Conservation (phyloP, 805 yeast genomes). For the Isabelozyma heimii region DNA sequence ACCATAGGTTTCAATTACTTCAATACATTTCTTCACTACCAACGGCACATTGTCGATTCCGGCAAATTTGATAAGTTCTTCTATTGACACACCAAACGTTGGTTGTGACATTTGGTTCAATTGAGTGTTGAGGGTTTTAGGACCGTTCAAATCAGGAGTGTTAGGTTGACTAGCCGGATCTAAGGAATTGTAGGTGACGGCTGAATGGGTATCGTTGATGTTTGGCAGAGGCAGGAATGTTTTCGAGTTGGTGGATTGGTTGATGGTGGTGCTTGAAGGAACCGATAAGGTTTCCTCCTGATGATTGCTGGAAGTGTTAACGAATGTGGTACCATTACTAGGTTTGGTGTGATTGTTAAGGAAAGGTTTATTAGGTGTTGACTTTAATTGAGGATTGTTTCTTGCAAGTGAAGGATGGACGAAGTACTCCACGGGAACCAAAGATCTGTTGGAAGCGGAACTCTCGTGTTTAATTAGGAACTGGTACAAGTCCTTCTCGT, state of each 20-base stretch:
- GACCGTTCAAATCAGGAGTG: constrained; percentile 33
- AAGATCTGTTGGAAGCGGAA: constrained; percentile 36
- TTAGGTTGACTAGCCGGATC: constrained; percentile 32
- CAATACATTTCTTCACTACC: constrained; percentile 84
- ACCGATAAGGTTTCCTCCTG: not conserved
- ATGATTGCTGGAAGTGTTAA: not conserved
- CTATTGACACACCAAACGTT: constrained; percentile 85
- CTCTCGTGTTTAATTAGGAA: constrained; percentile 53
- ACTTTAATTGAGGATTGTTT: constrained; percentile 15
- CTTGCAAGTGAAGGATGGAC: constrained; percentile 63
- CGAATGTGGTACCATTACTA: not conserved
- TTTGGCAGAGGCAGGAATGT: not conserved
- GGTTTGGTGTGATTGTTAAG: constrained; percentile 14
- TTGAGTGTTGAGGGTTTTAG: constrained; percentile 23
- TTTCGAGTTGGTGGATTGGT: not conserved
- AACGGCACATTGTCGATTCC: constrained; percentile 87
- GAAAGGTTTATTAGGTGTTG: constrained; percentile 30
- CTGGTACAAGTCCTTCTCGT: constrained; percentile 76
- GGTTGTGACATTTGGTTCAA: constrained; percentile 25
- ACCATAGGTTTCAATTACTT: constrained; percentile 83
- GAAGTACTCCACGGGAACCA: constrained; percentile 68
- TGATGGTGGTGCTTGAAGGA: not conserved
- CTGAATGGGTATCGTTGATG: constrained; percentile 1
- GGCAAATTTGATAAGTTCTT: constrained; percentile 70
- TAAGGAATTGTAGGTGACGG: constrained; percentile 20